Conservation (phyloP, 1,284 basidiomycete genomes). For the Ustilago curta region DNA sequence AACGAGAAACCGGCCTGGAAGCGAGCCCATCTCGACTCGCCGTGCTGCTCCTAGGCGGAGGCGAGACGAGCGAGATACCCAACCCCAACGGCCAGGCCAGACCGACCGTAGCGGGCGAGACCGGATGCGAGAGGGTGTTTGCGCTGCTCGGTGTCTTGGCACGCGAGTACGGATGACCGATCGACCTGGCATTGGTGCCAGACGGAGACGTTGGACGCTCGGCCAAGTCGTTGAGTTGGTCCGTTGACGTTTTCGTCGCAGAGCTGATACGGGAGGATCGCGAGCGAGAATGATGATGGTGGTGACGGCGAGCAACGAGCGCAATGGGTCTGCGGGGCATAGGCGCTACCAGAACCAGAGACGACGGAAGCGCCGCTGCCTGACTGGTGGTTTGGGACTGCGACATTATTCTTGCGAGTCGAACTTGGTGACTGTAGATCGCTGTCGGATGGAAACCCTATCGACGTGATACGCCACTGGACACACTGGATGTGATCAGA, state of each 20-base stretch:
- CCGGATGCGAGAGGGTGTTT: slow-evolving; percentile 1
- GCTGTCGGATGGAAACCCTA: not conserved
- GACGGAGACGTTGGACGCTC: slow-evolving; percentile 7
- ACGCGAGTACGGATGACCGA: slow-evolving; percentile 35
- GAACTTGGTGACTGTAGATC: not conserved
- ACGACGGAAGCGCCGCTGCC: slow-evolving; percentile 10
- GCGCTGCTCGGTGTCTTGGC: slow-evolving; percentile 32
- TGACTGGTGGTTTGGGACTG: slow-evolving; percentile 18
- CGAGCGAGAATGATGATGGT: slow-evolving; percentile 33
- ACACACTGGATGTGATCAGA: no score
- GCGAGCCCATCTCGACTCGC: slow-evolving; percentile 11
- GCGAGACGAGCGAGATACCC: slow-evolving; percentile 33
- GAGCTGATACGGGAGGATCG: slow-evolving; percentile 28
- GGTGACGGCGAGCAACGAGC: slow-evolving; percentile 43
- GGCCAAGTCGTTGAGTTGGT: slow-evolving; percentile 6
- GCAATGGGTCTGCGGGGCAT: slow-evolving; percentile 49
- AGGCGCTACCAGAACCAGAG: slow-evolving; percentile 43
- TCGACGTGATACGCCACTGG: no score
- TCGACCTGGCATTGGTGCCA: slow-evolving; percentile 2
- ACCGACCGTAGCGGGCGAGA: slow-evolving; percentile 5
- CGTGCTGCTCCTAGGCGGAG: slow-evolving; percentile 19
- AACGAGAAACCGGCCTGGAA: slow-evolving; percentile 20
- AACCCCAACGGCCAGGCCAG: slow-evolving; percentile 17
- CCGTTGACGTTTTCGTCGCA: not conserved
- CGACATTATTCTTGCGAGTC: slow-evolving; percentile 9